These are phyloP conservation scores for Cryptococcus jaspeensis DNA, from an alignment of 1,284 basidiomycete genomes.

Conservation along the genomic window DNA sequence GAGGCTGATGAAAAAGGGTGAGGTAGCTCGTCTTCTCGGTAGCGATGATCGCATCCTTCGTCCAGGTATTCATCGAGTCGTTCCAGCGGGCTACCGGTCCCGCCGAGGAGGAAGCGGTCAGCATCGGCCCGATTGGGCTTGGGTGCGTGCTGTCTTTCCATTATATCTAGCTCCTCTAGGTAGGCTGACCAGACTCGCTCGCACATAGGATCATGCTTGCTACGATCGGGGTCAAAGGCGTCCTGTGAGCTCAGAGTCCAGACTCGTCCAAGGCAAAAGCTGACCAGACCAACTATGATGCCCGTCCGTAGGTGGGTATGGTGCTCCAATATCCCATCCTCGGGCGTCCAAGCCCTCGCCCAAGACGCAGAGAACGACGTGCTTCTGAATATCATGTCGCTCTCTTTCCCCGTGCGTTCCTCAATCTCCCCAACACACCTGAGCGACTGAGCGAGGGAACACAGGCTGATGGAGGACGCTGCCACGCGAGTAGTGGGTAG, in stretches of 20 bases:
- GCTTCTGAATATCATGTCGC: constrained; percentile 58
- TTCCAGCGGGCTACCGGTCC: constrained; percentile 48
- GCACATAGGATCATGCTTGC: constrained; percentile 55
- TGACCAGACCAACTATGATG: too few relatives aligned
- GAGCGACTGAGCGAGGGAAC: neutral
- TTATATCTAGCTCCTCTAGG: neutral
- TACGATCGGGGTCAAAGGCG: constrained; percentile 57
- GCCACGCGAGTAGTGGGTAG: constrained; percentile 35
- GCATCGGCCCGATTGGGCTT: constrained; percentile 47
- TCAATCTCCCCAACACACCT: too few relatives aligned
- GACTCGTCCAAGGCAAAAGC: neutral
- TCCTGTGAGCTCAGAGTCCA: constrained; percentile 46
- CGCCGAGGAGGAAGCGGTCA: constrained; percentile 32
- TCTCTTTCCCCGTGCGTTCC: constrained; percentile 56
- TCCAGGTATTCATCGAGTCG: constrained; percentile 55
- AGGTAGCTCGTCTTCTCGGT: constrained; percentile 56
- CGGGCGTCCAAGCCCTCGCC: constrained; percentile 50
- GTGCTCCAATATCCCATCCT: constrained; percentile 49
- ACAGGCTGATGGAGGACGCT: constrained; percentile 4
- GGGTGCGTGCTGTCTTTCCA: constrained; percentile 22
- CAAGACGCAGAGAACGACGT: constrained; percentile 58
- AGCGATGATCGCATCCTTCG: constrained; percentile 58
- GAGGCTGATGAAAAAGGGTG: neutral
- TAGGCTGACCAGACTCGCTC: neutral
- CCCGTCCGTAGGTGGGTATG: constrained; percentile 42